Evolutionary conservation across 371 early-diverging fungal genomes (phyloP).

Genomic region (Syncephalastrum contaminatum): DNA sequence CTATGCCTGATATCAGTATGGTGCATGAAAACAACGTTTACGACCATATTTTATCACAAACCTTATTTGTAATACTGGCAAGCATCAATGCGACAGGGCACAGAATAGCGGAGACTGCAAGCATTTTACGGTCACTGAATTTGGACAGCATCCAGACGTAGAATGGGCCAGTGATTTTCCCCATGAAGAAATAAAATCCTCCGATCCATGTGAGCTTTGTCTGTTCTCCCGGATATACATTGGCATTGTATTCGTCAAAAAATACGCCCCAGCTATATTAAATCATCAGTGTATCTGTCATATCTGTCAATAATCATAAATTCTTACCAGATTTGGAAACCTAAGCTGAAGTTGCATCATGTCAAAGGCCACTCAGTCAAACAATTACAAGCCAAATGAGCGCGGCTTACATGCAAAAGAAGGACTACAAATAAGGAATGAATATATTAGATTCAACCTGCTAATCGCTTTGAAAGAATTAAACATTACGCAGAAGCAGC

Average conservation of each 20-base stretch:
- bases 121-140: slow-evolving; percentile 8
- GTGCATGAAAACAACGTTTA: slow-evolving; percentile 1
- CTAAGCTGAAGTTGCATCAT: background rate
- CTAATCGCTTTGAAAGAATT: background rate
- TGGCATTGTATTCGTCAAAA: slow-evolving; percentile 2
- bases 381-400: slow-evolving; percentile 1
- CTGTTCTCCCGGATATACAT: slow-evolving; percentile 8
- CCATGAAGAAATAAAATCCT: background rate
- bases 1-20: slow-evolving; percentile 3
- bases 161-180: slow-evolving; percentile 4
- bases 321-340: slow-evolving; percentile 7
- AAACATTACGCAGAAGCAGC: slow-evolving; percentile 14
- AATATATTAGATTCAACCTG: background rate
- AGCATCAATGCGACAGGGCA: slow-evolving; percentile 4
- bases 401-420: slow-evolving; percentile 10
- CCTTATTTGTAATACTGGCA: slow-evolving; percentile 5
- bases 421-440: background rate
- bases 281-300: background rate
- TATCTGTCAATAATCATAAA: background rate
- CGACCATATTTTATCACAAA: slow-evolving; percentile 3
- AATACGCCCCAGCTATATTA: background rate
- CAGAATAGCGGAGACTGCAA: slow-evolving; percentile 3
- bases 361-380: background rate
- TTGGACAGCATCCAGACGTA: slow-evolving; percentile 5
- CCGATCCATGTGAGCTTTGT: slow-evolving; percentile 10